These are phyloP conservation scores for Gossypium ekmanianum DNA, from an alignment of 345 rosid genomes.

Conservation along the genomic window DNA sequence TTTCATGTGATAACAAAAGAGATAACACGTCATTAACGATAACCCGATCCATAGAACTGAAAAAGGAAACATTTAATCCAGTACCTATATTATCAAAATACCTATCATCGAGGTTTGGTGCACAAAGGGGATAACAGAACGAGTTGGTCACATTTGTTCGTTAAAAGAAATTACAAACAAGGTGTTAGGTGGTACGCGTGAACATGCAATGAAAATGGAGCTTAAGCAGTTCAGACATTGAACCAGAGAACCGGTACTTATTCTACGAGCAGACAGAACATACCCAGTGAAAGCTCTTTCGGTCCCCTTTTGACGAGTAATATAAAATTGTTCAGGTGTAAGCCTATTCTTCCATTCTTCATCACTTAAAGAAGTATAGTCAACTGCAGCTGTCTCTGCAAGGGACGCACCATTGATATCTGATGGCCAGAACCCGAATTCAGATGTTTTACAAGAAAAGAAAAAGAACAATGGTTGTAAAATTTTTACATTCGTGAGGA, in stretches of 20 bases:
- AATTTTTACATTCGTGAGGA: background rate
- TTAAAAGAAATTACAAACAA: background rate
- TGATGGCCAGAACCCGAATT: background rate
- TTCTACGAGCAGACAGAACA: slow-evolving; percentile 14
- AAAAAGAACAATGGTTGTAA: background rate
- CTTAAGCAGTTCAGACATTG: slow-evolving; percentile 2
- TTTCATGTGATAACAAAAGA: background rate
- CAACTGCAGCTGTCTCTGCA: slow-evolving; percentile 39
- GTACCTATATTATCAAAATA: background rate
- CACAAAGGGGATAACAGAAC: background rate
- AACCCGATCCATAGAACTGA: background rate
- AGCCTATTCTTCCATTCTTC: slow-evolving; percentile 79
- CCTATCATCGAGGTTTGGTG: background rate
- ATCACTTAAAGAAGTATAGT: slow-evolving; percentile 42
- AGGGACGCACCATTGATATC: slow-evolving; percentile 11
- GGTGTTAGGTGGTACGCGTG: background rate
- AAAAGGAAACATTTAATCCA: background rate
- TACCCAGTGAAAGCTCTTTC: slow-evolving; percentile 96
- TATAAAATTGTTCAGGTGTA: slow-evolving; percentile 58
- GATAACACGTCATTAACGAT: background rate
- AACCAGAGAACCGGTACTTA: background rate
- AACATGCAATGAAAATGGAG: background rate
- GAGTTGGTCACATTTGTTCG: background rate
- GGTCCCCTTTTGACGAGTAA: slow-evolving; percentile 81
- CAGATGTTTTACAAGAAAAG: background rate